A percentile compares a stretch with the other conserved stretches of the same genome.
Evolutionary conservation across 1,139 yeast species (phyloP).

Genomic region (Kurtzmaniella quercitrusa): DNA sequence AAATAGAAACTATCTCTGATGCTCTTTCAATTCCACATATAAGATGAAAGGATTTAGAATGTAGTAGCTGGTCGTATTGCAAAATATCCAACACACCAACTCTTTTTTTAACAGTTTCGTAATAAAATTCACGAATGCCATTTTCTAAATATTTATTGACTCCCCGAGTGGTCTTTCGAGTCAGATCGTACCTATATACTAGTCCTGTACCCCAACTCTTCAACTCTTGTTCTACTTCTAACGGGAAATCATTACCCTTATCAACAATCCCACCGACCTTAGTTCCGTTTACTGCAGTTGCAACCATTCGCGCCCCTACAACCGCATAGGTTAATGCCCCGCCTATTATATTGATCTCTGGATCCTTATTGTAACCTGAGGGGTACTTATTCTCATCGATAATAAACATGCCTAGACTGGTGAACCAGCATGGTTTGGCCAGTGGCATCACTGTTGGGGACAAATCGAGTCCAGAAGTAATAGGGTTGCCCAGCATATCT

Average conservation of each 20-base stretch:
- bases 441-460: slow-evolving; percentile 6
- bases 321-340: slow-evolving; percentile 89
- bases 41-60: slow-evolving; percentile 58
- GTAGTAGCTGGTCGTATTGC: slow-evolving; percentile 26
- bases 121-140: slow-evolving; percentile 49
- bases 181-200: slow-evolving; percentile 45
- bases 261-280: slow-evolving; percentile 70
- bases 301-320: slow-evolving; percentile 65
- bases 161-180: slow-evolving; percentile 73
- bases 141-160: slow-evolving; percentile 66
- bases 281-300: slow-evolving; percentile 29
- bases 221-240: slow-evolving; percentile 38
- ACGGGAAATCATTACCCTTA: slow-evolving; percentile 75
- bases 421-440: slow-evolving; percentile 6
- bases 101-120: slow-evolving; percentile 57
- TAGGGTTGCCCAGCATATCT: too few relatives aligned
- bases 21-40: slow-evolving; percentile 71
- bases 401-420: slow-evolving; percentile 74
- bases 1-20: slow-evolving; percentile 35
- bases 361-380: slow-evolving; percentile 29
- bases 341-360: slow-evolving; percentile 62
- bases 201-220: slow-evolving; percentile 61
- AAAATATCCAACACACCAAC: slow-evolving; percentile 59
- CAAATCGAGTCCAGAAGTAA: background rate
- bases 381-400: slow-evolving; percentile 80